Percentiles rank a stretch among this genome's conserved stretches.
Evolutionary conservation across 192 early-diverging fungal species (phyloP).

Genomic region (Coemansia sp.): DNA sequence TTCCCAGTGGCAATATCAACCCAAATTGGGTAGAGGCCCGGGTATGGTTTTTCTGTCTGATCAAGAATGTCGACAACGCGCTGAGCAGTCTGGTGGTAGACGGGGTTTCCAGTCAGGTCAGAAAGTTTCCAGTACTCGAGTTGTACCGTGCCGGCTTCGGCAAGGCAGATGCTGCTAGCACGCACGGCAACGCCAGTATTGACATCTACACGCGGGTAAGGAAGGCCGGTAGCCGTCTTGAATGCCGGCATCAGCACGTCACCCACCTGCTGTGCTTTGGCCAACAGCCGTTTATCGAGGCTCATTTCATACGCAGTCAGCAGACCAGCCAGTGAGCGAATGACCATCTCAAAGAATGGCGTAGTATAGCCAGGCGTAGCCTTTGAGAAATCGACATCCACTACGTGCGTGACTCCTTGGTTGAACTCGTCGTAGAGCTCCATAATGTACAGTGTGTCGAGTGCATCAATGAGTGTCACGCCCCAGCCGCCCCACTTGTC

Average conservation of each 20-base stretch:
- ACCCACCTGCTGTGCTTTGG: constrained; percentile 70
- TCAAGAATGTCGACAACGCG: constrained; percentile 58
- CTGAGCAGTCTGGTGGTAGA: constrained; percentile 61
- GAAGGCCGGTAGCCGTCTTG: constrained; percentile 69
- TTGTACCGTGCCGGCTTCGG: constrained; percentile 75
- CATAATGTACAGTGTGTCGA: constrained; percentile 89
- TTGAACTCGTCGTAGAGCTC: constrained; percentile 76
- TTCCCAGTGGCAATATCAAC: constrained; percentile 44
- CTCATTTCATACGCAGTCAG: constrained; percentile 83
- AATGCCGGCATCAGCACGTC: constrained; percentile 72
- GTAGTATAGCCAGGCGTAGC: constrained; percentile 44
- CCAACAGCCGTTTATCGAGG: constrained; percentile 62
- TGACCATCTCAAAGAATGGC: constrained; percentile 82
- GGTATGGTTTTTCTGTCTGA: constrained; percentile 34
- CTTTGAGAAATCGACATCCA: constrained; percentile 58
- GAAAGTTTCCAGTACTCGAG: constrained; percentile 83
- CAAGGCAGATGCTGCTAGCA: constrained; percentile 41
- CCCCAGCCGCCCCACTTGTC: constrained; percentile 55
- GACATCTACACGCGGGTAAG: constrained; percentile 62
- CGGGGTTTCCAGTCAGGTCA: constrained; percentile 69
- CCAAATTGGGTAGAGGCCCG: constrained; percentile 62
- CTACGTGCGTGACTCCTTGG: constrained; percentile 66
- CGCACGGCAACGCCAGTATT: constrained; percentile 26
- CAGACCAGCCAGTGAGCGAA: constrained; percentile 78
- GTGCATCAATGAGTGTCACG: constrained; percentile 76